Evolutionary conservation across 106 monocot genomes (phyloP), one percentile per base, ranked within the genome.

Genomic region (Phalaenopsis equestris): DNA sequence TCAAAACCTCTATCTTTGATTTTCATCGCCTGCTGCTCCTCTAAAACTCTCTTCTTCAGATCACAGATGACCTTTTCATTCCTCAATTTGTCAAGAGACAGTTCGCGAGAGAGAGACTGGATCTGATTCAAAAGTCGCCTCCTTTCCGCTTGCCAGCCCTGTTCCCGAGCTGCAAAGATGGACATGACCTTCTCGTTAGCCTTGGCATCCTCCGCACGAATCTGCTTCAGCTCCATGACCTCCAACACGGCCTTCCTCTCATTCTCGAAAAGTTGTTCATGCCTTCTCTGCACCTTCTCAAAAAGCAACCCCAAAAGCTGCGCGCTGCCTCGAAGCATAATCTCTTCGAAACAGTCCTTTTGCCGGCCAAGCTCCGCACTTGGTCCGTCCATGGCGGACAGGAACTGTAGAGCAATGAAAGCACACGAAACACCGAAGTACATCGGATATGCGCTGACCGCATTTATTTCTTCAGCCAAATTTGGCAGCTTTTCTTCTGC

Each of bases 161-260:
- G 94, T 46, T 99, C 93, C 17, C 88, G 98, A 17, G 86, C 67
- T 12, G 97, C 89, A 73, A 98, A 98, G 78, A 98, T 92, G 72
- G 84, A 58, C 0, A 89, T 89, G 3, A 92, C 94, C 86, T 94
- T 98, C 85, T 98, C 97, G 75, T 98, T 98, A 18, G 94, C 94
- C 87, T 80, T 92, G 23, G 94, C 94, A 37, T 98, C 97, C 56
- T 98, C 91, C 0, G 80, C 79, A 58, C 97, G 73, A 67, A 80
- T 79, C 58, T 46, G 79, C 80, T 84, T 90, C 72, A 94, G 75
- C 86, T 88, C 88, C 9, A 16, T 67, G 3, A 89, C 76, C 56
- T 90, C 86, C 24, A 42, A 12, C 80, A 87, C 87, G 2, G 85
- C 67, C 55, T 23, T 68, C 77, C 43, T 79, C 42, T 80, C 56